Base-by-base conservation (phyloP, 495 filamentous ascomycete genomes). In the Beverwykella pulmonaria region DNA sequence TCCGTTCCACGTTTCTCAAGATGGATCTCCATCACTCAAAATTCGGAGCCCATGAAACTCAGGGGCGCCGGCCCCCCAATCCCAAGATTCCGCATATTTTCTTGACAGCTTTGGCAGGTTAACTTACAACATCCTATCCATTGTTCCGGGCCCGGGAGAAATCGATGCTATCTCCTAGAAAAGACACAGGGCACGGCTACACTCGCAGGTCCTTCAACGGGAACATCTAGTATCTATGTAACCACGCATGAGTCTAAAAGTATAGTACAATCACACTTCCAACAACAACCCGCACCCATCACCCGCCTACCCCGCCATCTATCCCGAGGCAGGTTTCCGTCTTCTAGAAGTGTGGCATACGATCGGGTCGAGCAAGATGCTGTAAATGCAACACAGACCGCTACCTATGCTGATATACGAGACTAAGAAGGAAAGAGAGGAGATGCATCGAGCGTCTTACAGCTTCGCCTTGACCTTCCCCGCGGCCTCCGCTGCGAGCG, bases 401-500 rank as follows among this genome's bases (percentile, higher is more conserved):
- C 39, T 14, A 15, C 39, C 17, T 44, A 44, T 44, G 39, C 39
- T 15, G 39, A n/a, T 10, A 44, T n/a, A 14, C 15, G 17, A 44
- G 39, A 44, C 8, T 15, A 15, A 44, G 17, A 44, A 44, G 39
- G 39, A 9, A 44, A 44, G 9, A 10, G 3, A n/a, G 17, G 39
- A 9, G 15, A 12, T 2, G 30, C 10, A 2, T 61, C 65, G n/a
- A n/a, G n/a, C n/a, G n/a, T n/a, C n/a, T n/a, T 81, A 85, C 71
- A 85, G 64, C 74, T 81, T 88, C 27, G 86, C 83, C 71, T 79
- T 82, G 27, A 75, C 71, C 63, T 85, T 62, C 8, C 46, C 53
- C 10, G 17, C 58, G 20, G 61, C 59, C 17, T 69, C 69, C 63
- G 72, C 73, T 0, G 30, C 56, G 14, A 70, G 59, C 2, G 70